These are phyloP conservation scores for Pilasporangium apinafurcum DNA, from an alignment of 352 stramenopile species.

Conservation along the genomic window DNA sequence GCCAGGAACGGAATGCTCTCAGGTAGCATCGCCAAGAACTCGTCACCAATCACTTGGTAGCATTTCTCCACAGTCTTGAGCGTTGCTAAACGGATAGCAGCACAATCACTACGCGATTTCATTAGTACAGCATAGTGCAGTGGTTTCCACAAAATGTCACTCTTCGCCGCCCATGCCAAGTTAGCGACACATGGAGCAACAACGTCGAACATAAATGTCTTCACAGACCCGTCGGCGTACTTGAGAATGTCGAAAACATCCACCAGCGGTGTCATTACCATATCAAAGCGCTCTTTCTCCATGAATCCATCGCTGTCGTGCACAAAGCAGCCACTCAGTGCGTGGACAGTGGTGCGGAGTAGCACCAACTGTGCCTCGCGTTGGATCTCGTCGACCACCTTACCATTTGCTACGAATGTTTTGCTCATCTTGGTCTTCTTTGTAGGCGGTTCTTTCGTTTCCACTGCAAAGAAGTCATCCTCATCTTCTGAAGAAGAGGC, in stretches of 20 bases:
- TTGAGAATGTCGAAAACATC: slow-evolving; percentile 72
- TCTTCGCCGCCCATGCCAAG: slow-evolving; percentile 81
- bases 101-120: slow-evolving; percentile 69
- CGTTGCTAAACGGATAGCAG: slow-evolving; percentile 62
- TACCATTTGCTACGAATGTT: slow-evolving; percentile 15
- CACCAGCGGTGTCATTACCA: slow-evolving; percentile 64
- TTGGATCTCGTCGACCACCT: slow-evolving; percentile 9
- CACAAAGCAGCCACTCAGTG: slow-evolving; percentile 80
- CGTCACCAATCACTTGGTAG: slow-evolving; percentile 82
- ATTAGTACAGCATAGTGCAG: slow-evolving; percentile 86
- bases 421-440: slow-evolving; percentile 70
- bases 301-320: slow-evolving; percentile 85
- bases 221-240: slow-evolving; percentile 15
- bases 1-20: slow-evolving; percentile 87
- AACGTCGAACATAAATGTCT: slow-evolving; percentile 57
- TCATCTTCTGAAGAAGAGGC: slow-evolving; percentile 36
- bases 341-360: slow-evolving; percentile 49
- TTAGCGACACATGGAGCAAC: slow-evolving; percentile 70
- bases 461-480: slow-evolving; percentile 52
- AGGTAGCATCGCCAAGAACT: slow-evolving; percentile 85
- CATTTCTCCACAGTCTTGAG: slow-evolving; percentile 81
- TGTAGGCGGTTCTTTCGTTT: slow-evolving; percentile 18
- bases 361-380: slow-evolving; percentile 37
- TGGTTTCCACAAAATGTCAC: slow-evolving; percentile 85
- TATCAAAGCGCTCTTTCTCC: slow-evolving; percentile 82